Conservation (phyloP, 2,329 filamentous ascomycete genomes). For the Botryotinia narcissicola region DNA sequence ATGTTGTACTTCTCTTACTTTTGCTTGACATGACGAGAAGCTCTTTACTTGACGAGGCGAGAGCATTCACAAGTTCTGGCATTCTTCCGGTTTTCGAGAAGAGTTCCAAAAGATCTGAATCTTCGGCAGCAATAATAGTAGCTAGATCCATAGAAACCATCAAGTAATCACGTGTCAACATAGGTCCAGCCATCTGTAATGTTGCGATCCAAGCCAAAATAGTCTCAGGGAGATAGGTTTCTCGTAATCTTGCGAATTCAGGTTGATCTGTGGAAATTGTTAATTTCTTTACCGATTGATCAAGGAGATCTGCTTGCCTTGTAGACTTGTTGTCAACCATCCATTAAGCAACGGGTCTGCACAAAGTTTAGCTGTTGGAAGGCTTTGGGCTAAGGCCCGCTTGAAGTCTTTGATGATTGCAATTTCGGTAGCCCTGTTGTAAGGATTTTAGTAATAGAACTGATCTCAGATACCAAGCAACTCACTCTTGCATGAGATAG, state of each 20-base stretch:
- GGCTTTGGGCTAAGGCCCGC: slow-evolving; percentile 51
- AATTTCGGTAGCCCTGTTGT: neutral
- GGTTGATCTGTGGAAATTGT: slow-evolving; percentile 48
- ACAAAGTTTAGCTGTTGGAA: slow-evolving; percentile 53
- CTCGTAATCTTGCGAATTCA: slow-evolving; percentile 64
- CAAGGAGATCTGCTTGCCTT: slow-evolving; percentile 23
- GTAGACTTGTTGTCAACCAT: slow-evolving; percentile 52
- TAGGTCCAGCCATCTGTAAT: slow-evolving; percentile 74
- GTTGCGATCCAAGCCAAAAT: slow-evolving; percentile 80
- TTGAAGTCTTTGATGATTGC: slow-evolving; percentile 49
- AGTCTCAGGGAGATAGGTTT: slow-evolving; percentile 80
- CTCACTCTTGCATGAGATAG: slow-evolving; percentile 31
- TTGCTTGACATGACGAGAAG: slow-evolving; percentile 49
- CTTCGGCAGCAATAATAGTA: slow-evolving; percentile 68
- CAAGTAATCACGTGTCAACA: slow-evolving; percentile 71
- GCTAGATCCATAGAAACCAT: slow-evolving; percentile 86
- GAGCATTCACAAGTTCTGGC: slow-evolving; percentile 71
- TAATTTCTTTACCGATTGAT: slow-evolving; percentile 15
- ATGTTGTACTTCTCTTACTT: slow-evolving; percentile 46
- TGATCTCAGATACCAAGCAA: neutral
- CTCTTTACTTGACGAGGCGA: slow-evolving; percentile 52
- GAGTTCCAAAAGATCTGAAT: slow-evolving; percentile 61
- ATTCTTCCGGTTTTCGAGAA: slow-evolving; percentile 66
- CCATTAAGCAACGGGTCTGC: slow-evolving; percentile 62
- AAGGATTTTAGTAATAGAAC: neutral